Evolutionary conservation across 441 rosid genomes (phyloP).

Genomic region (Pelargonium australe): DNA sequence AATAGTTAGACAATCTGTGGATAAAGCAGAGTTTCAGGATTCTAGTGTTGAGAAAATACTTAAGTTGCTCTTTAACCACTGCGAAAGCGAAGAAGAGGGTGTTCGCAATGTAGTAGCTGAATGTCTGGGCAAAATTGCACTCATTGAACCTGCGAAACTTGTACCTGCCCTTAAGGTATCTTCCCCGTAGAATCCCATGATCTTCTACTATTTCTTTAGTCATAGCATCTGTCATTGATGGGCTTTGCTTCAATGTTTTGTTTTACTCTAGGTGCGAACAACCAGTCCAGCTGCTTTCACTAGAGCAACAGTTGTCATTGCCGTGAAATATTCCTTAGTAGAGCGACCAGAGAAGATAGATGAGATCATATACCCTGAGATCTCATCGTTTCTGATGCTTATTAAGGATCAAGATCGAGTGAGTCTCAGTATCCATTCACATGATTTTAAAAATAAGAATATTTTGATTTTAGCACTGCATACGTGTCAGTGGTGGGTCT

Average conservation of each 20-base stretch:
- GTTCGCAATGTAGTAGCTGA: slow-evolving; percentile 99
- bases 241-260: neutral
- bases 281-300: slow-evolving; percentile 83
- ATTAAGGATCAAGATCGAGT: slow-evolving; percentile 89
- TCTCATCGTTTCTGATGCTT: slow-evolving; percentile 86
- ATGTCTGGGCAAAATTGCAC: slow-evolving; percentile 95
- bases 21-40: slow-evolving; percentile 89
- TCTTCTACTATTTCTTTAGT: slow-evolving; percentile 9
- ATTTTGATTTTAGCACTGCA: neutral
- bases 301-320: slow-evolving; percentile 92
- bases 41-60: slow-evolving; percentile 90
- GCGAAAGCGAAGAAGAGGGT: slow-evolving; percentile 99
- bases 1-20: slow-evolving; percentile 93
- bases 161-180: slow-evolving; percentile 94
- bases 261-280: slow-evolving; percentile 59
- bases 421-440: slow-evolving; percentile 15
- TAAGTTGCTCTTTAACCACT: slow-evolving; percentile 78
- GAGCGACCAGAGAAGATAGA: slow-evolving; percentile 95
- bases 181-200: slow-evolving; percentile 14
- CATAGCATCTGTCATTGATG: slow-evolving; percentile 9
- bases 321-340: slow-evolving; percentile 88
- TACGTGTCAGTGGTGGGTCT: neutral
- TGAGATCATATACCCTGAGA: slow-evolving; percentile 82
- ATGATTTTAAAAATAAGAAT: neutral
- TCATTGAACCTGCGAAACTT: slow-evolving; percentile 82